phyloP scores from a whole-genome alignment of 2,329 filamentous ascomycete genomes.

The Sporothrix mexicana region DNA sequence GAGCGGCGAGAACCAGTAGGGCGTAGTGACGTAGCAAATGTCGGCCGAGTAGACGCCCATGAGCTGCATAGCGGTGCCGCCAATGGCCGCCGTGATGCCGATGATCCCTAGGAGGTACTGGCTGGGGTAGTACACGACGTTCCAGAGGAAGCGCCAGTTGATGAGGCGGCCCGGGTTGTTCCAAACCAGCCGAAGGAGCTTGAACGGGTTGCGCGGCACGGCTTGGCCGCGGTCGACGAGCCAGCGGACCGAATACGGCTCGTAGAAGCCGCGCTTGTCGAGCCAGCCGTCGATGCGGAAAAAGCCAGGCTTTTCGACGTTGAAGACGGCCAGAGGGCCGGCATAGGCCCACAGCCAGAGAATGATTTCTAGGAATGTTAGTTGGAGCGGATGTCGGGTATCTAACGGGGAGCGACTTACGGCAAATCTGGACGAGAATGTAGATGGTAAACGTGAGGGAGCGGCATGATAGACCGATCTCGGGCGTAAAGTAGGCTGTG shows the following conservation, averaged over 20 bases:
- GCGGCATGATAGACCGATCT: constrained; percentile 40
- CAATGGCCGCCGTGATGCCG: constrained; percentile 49
- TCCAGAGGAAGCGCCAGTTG: constrained; percentile 37
- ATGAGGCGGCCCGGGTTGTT: constrained; percentile 20
- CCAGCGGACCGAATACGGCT: constrained; percentile 36
- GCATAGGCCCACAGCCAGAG: constrained; percentile 42
- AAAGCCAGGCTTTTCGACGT: constrained; percentile 21
- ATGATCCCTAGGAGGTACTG: constrained; percentile 43
- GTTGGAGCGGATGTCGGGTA: too few relatives aligned
- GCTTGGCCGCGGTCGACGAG: constrained; percentile 26
- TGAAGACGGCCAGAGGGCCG: constrained; percentile 24
- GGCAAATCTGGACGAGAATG: constrained; percentile 31
- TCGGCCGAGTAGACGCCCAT: constrained; percentile 40
- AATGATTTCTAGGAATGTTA: constrained; percentile 35
- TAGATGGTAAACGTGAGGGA: constrained; percentile 40
- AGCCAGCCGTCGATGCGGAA: constrained; percentile 39
- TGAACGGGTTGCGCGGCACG: constrained; percentile 26
- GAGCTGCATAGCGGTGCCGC: constrained; percentile 41
- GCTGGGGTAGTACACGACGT: constrained; percentile 35
- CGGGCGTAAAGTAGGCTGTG: constrained; percentile 40
- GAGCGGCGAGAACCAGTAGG: constrained; percentile 37
- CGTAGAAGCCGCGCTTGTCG: constrained; percentile 37
- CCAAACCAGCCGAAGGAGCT: constrained; percentile 19
- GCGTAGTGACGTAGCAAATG: constrained; percentile 38
- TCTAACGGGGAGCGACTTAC: constrained; percentile 28